phyloP scores from a whole-genome alignment of 2,329 filamentous ascomycete genomes.

The Curvularia spicifera region DNA sequence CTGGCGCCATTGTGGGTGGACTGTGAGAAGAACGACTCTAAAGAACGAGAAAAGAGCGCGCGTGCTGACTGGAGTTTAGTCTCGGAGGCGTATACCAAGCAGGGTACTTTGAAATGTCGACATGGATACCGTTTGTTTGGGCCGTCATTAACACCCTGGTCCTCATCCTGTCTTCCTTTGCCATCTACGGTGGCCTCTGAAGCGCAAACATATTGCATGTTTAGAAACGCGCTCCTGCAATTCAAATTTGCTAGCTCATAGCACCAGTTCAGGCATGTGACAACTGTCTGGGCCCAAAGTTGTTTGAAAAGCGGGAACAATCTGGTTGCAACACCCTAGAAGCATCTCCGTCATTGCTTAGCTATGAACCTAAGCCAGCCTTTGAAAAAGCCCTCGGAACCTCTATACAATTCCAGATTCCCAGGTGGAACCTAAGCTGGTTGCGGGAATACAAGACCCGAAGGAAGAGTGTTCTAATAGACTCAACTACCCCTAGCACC shows the following conservation, averaged over 20 bases:
- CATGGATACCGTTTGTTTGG: conserved; percentile 93
- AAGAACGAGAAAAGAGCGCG: not conserved
- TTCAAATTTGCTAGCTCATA: not conserved
- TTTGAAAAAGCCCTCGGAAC: not conserved
- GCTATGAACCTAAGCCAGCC: not conserved
- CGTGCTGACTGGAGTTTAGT: conserved; percentile 52
- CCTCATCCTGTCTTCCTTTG: conserved; percentile 85
- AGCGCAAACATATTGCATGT: not conserved
- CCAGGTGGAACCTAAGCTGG: not conserved
- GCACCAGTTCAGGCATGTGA: not conserved
- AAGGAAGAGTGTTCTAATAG: not conserved
- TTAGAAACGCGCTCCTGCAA: not conserved
- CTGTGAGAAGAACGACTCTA: conserved; percentile 63
- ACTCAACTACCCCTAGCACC: not conserved
- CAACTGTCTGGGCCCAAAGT: not conserved
- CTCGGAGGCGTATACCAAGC: conserved; percentile 80
- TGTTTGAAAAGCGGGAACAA: not conserved
- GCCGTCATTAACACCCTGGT: conserved; percentile 82
- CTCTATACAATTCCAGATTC: not conserved
- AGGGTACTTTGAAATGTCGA: conserved; percentile 89
- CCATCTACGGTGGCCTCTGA: conserved; percentile 85
- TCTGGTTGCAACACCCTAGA: not conserved
- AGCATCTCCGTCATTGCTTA: not conserved
- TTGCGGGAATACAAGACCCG: not conserved
- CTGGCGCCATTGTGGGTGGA: conserved; percentile 80